phyloP scores from a whole-genome alignment of 345 rosid genomes.

The Citrus inodora region DNA sequence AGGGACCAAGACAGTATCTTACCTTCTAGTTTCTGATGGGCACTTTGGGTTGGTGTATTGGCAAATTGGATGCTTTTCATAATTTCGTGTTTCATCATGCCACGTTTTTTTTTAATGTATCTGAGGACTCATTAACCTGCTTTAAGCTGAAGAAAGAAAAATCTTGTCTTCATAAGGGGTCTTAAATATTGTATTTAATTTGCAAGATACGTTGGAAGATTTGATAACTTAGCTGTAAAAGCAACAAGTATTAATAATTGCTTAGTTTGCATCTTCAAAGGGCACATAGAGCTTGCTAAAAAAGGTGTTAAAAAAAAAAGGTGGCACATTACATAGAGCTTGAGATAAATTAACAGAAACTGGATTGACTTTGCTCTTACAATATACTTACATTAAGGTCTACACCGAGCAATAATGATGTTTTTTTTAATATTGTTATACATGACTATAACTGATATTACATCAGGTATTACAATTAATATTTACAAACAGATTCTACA shows the following conservation, averaged over 20 bases:
- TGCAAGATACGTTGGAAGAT: too few relatives aligned
- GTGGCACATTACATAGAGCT: neutral
- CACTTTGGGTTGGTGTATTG: neutral
- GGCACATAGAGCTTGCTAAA: too few relatives aligned
- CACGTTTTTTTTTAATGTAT: too few relatives aligned
- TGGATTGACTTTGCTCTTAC: too few relatives aligned
- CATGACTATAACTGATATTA: fast-evolving
- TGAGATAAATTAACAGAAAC: neutral
- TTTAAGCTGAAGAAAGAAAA: neutral
- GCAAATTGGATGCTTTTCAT: neutral
- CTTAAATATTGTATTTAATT: neutral
- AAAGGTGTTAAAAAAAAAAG: too few relatives aligned
- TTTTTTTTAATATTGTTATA: too few relatives aligned
- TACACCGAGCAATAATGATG: too few relatives aligned
- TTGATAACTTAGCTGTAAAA: neutral
- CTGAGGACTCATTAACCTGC: neutral
- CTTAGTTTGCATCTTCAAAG: too few relatives aligned
- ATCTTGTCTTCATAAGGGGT: neutral
- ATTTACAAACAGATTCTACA: too few relatives aligned
- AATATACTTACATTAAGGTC: too few relatives aligned
- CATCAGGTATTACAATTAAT: too few relatives aligned
- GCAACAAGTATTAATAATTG: neutral
- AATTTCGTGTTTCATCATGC: neutral
- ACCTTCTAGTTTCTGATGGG: neutral
- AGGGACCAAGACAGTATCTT: neutral